phyloP scores from a whole-genome alignment of 192 early-diverging fungal genomes.

The Dispira parvispora region DNA sequence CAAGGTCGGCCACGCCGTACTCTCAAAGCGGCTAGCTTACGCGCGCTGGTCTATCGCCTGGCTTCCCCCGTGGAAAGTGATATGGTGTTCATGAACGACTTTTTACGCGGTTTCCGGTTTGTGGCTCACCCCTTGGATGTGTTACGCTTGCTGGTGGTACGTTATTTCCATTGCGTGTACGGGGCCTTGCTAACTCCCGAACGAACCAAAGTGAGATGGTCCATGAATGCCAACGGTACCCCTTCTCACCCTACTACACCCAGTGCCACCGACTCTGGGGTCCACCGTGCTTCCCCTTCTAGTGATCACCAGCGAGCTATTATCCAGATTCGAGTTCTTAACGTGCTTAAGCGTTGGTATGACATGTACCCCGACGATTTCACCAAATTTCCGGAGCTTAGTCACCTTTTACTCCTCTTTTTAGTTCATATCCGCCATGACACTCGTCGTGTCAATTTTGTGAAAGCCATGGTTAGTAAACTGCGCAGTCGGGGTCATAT shows the following conservation, averaged over 20 bases:
- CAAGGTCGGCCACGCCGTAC: neutral
- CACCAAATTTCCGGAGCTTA: slow-evolving; percentile 24
- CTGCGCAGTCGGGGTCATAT: slow-evolving; percentile 14
- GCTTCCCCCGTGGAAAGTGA: slow-evolving; percentile 38
- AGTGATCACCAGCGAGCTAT: slow-evolving; percentile 14
- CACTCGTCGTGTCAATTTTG: slow-evolving; percentile 27
- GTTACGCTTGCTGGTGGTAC: slow-evolving; percentile 38
- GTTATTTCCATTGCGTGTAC: slow-evolving; percentile 35
- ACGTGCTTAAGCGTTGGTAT: slow-evolving; percentile 79
- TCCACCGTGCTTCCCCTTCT: neutral
- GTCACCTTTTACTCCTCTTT: slow-evolving; percentile 26
- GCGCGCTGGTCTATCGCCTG: slow-evolving; percentile 27
- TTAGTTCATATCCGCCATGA: slow-evolving; percentile 29
- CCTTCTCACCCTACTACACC: neutral
- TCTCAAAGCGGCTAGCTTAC: slow-evolving; percentile 15
- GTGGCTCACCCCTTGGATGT: slow-evolving; percentile 45
- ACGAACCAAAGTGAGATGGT: neutral
- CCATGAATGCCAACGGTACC: neutral
- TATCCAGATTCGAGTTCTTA: slow-evolving; percentile 63
- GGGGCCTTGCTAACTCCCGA: neutral
- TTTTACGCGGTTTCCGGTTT: slow-evolving; percentile 47
- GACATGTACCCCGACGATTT: slow-evolving; percentile 57
- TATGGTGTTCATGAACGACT: slow-evolving; percentile 38
- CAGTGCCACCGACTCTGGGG: neutral
- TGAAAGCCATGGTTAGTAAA: slow-evolving; percentile 24